These are phyloP conservation scores for Curvularia spicifera DNA, from an alignment of 2,329 filamentous ascomycete genomes.

Conservation along the genomic window DNA sequence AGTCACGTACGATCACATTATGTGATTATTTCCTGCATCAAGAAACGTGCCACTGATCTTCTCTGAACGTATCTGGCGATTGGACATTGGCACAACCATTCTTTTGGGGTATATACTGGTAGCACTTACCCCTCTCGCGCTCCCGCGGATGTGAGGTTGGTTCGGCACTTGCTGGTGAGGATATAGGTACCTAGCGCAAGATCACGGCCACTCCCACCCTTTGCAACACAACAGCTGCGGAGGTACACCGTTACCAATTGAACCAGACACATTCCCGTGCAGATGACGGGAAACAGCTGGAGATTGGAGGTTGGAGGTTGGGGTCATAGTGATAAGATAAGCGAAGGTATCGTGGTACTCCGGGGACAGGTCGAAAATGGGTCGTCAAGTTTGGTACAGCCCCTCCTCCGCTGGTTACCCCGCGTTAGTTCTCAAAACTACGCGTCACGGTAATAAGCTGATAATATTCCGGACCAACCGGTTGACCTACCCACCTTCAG, in stretches of 20 bases:
- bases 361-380: conserved; percentile 1
- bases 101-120: conserved; percentile 3
- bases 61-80: conserved; percentile 27
- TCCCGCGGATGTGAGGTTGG: neutral
- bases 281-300: neutral
- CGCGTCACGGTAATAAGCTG: conserved; percentile 13
- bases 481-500: neutral
- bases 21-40: conserved; percentile 29
- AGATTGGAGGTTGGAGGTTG: conserved; percentile 8
- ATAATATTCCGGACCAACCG: neutral
- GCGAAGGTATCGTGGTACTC: conserved; percentile 1
- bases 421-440: conserved; percentile 14
- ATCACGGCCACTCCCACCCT: neutral
- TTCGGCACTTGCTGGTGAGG: neutral
- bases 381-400: conserved; percentile 11
- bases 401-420: conserved; percentile 19
- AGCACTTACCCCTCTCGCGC: conserved; percentile 19
- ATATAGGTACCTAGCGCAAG: neutral
- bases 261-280: neutral
- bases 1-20: conserved; percentile 3
- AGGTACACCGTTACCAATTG: neutral
- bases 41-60: conserved; percentile 23
- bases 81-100: neutral
- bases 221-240: neutral
- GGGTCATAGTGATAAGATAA: conserved; percentile 10